phyloP scores from a whole-genome alignment of 2,329 filamentous ascomycete genomes.

The Calonectria hawksworthii region DNA sequence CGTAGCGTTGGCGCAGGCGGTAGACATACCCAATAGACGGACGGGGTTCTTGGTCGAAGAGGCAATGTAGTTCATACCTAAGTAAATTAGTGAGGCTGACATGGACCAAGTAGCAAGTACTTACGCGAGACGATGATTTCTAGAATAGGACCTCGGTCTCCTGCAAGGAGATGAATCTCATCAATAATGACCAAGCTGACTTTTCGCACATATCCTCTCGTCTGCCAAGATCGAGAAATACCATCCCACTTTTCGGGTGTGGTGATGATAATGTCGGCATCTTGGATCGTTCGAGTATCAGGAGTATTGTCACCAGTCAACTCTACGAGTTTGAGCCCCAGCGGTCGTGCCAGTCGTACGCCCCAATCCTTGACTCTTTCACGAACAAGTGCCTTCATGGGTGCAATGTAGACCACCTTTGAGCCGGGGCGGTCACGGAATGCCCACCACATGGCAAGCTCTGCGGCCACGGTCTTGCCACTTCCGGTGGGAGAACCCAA shows the following conservation, averaged over 20 bases:
- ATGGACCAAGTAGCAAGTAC: slow-evolving; percentile 27
- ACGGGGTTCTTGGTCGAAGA: slow-evolving; percentile 92
- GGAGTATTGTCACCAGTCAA: slow-evolving; percentile 98
- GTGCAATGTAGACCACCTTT: slow-evolving; percentile 98
- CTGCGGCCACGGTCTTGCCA: slow-evolving; percentile 96
- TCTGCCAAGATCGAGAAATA: slow-evolving; percentile 99
- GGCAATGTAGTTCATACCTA: slow-evolving; percentile 97
- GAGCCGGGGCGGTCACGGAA: slow-evolving; percentile 94
- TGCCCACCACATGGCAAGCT: slow-evolving; percentile 99
- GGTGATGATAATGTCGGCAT: slow-evolving; percentile 98
- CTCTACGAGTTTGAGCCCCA: slow-evolving; percentile 93
- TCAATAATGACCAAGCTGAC: slow-evolving; percentile 98
- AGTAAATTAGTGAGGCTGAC: slow-evolving; percentile 51
- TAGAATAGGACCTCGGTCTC: slow-evolving; percentile 95
- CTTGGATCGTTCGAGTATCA: slow-evolving; percentile 93
- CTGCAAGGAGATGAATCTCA: slow-evolving; percentile 97
- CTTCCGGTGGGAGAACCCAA: slow-evolving; percentile 96
- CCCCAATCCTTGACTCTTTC: slow-evolving; percentile 98
- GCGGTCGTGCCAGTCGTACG: slow-evolving; percentile 81
- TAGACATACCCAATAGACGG: slow-evolving; percentile 97
- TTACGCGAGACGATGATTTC: slow-evolving; percentile 90
- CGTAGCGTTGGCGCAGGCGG: slow-evolving; percentile 94
- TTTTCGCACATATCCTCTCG: slow-evolving; percentile 93
- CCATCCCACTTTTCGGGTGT: slow-evolving; percentile 99
- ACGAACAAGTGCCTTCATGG: slow-evolving; percentile 98